Conservation (phyloP, 2,329 filamentous ascomycete genomes). For the Xenoacremonium recifei region DNA sequence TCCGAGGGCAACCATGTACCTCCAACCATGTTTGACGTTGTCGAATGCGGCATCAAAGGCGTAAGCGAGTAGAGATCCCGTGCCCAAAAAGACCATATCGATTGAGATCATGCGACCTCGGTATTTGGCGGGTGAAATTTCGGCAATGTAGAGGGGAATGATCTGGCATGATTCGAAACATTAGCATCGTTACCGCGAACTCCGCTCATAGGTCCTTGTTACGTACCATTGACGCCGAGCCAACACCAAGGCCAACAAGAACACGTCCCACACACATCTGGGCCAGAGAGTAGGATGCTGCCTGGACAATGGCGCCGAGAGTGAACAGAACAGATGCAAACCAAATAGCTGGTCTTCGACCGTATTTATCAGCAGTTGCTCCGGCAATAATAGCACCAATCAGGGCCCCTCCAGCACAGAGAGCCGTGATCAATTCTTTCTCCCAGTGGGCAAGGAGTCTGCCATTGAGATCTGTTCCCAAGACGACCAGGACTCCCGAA, state of each 20-base stretch:
- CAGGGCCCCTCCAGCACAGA: slow-evolving; percentile 20
- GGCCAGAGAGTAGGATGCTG: slow-evolving; percentile 12
- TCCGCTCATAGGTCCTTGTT: too few species aligned
- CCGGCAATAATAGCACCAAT: slow-evolving; percentile 21
- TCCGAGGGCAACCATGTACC: slow-evolving; percentile 18
- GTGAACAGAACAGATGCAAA: slow-evolving; percentile 20
- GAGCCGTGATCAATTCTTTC: slow-evolving; percentile 19
- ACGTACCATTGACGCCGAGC: slow-evolving; percentile 39
- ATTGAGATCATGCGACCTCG: slow-evolving; percentile 24
- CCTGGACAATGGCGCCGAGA: slow-evolving; percentile 18
- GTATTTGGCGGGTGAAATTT: slow-evolving; percentile 20
- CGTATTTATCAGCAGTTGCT: slow-evolving; percentile 20
- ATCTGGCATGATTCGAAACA: slow-evolving; percentile 6
- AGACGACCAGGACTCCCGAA: slow-evolving; percentile 43
- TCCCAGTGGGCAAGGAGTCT: slow-evolving; percentile 7
- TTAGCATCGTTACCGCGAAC: background rate
- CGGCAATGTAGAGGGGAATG: slow-evolving; percentile 25
- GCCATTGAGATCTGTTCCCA: slow-evolving; percentile 25
- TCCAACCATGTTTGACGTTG: slow-evolving; percentile 27
- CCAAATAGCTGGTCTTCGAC: slow-evolving; percentile 15
- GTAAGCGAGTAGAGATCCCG: slow-evolving; percentile 18
- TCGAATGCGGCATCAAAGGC: slow-evolving; percentile 32
- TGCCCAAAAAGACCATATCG: slow-evolving; percentile 21
- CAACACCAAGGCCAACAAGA: slow-evolving; percentile 38
- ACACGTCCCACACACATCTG: slow-evolving; percentile 21